Base-by-base conservation (phyloP, 139 green algal species). In the Coelastrella sp. region DNA sequence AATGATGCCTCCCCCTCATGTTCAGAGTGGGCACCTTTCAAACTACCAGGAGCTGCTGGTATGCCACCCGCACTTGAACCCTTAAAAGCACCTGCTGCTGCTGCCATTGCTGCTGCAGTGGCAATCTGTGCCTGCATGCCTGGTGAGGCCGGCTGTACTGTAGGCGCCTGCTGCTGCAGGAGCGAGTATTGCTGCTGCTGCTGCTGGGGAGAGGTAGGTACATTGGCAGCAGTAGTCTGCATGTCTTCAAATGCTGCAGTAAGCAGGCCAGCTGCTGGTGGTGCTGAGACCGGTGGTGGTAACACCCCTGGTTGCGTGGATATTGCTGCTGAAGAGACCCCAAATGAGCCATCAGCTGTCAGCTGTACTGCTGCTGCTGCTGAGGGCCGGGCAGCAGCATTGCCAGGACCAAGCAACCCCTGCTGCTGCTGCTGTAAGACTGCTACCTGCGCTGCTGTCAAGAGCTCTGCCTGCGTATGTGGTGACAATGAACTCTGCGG, bases 41-140 rank as follows among this genome's bases (percentile, higher is more conserved):
- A 22, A 56, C 60, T 74, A 59, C 80, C 80, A 60, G 80, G 57
- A 74, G 22, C 79, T 84, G 79, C 56, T 73, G 77, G 47, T 80
- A 22, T 16, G 7, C 22, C 75, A 66, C 17, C 60, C n/a, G 80
- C 60, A 74, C 61, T 13, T n/a, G 81, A n/a, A 23, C 61, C 20
- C 60, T 8, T 60, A 17, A 59, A 32, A 60, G 59, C 80, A 58
- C 19, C 80, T 74, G 58, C 80, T 85, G 19, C 58, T 74, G 58
- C 61, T 78, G 61, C 23, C 32, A 14, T 19, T 6, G 57, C 81
- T 77, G 23, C 64, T 23, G 81, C 54, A 47, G 56, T 56, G 61
- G 81, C 64, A 13, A 20, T 4, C 71, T 66, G 65, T 20, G 22
- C 83, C 78, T 7, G 77, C 32, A 22, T 17, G 17, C 13, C 77